Percentiles rank a stretch among this genome's conserved stretches.
Conservation (phyloP, 257 asterid species). For the Scutellaria galericulata region DNA sequence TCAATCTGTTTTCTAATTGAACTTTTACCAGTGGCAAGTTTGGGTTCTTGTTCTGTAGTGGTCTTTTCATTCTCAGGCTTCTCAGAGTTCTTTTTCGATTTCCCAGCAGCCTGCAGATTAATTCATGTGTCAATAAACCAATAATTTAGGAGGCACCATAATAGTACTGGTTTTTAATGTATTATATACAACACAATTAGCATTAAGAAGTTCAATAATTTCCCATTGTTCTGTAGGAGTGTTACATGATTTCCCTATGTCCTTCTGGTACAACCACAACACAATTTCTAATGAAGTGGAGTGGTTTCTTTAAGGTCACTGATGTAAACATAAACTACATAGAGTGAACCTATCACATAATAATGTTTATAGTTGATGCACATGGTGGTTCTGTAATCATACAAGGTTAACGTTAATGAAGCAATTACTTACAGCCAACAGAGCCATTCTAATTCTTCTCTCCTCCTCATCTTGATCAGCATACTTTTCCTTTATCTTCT, state of each 20-base stretch:
- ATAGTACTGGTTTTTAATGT: not conserved
- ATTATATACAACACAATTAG: conserved; percentile 20
- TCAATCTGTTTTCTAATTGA: conserved; percentile 19
- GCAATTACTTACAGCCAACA: conserved; percentile 71
- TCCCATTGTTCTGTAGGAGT: conserved; percentile 10
- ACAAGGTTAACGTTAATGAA: conserved; percentile 7
- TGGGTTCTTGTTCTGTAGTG: conserved; percentile 42
- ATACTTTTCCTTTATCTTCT: conserved; percentile 95
- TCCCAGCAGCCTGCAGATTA: conserved; percentile 86
- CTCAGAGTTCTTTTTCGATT: conserved; percentile 55
- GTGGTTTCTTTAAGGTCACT: conserved; percentile 27
- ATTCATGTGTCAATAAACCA: conserved; percentile 29
- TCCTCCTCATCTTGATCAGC: conserved; percentile 99
- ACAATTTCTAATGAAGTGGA: conserved; percentile 18
- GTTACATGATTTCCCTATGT: conserved; percentile 8
- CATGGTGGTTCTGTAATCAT: conserved; percentile 8
- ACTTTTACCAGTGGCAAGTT: conserved; percentile 55
- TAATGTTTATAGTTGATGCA: not conserved
- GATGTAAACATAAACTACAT: conserved; percentile 19
- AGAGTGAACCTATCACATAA: conserved; percentile 22
- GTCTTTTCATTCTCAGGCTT: conserved; percentile 47
- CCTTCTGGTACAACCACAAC: conserved; percentile 17
- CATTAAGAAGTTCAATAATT: not conserved
- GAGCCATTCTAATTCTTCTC: conserved; percentile 82
- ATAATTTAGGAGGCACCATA: conserved; percentile 25